Evolutionary conservation across 768 basidiomycete species (phyloP).

Genomic region (Solioccasus polychromus): DNA sequence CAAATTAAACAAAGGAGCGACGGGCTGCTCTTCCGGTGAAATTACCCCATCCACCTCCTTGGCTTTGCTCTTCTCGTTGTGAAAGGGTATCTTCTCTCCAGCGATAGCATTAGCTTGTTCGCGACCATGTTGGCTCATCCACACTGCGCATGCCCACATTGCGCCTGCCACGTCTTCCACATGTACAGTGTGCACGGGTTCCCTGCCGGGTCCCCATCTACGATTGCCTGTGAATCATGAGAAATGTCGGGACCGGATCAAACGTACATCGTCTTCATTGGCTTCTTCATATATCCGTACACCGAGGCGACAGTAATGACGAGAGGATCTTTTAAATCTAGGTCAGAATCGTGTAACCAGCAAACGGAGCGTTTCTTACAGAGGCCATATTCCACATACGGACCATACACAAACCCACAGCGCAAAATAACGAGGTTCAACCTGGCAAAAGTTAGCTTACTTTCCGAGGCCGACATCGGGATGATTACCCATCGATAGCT

Average conservation of each 20-base stretch:
- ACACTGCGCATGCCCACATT: slow-evolving; percentile 71
- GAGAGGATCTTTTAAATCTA: slow-evolving; percentile 51
- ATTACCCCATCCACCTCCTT: slow-evolving; percentile 62
- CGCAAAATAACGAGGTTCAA: slow-evolving; percentile 80
- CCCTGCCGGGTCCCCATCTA: slow-evolving; percentile 80
- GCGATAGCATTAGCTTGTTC: slow-evolving; percentile 60
- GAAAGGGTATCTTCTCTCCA: slow-evolving; percentile 31
- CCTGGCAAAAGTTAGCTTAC: slow-evolving; percentile 36
- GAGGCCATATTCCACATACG: slow-evolving; percentile 70
- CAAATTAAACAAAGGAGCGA: slow-evolving; percentile 82
- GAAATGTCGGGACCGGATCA: slow-evolving; percentile 1
- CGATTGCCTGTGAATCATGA: slow-evolving; percentile 7
- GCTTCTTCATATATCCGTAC: slow-evolving; percentile 78
- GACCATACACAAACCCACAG: slow-evolving; percentile 75
- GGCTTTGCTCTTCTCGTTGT: slow-evolving; percentile 67
- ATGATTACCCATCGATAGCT: slow-evolving; percentile 63
- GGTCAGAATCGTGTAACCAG: slow-evolving; percentile 13
- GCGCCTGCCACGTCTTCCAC: slow-evolving; percentile 77
- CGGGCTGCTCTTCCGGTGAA: slow-evolving; percentile 50
- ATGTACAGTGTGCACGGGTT: slow-evolving; percentile 74
- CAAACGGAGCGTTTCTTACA: slow-evolving; percentile 39
- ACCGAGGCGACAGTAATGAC: slow-evolving; percentile 74
- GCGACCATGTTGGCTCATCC: slow-evolving; percentile 68
- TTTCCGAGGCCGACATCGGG: not conserved
- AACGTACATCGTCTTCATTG: slow-evolving; percentile 79